phyloP scores from a whole-genome alignment of 345 rosid species.

The Citrus trifoliata region DNA sequence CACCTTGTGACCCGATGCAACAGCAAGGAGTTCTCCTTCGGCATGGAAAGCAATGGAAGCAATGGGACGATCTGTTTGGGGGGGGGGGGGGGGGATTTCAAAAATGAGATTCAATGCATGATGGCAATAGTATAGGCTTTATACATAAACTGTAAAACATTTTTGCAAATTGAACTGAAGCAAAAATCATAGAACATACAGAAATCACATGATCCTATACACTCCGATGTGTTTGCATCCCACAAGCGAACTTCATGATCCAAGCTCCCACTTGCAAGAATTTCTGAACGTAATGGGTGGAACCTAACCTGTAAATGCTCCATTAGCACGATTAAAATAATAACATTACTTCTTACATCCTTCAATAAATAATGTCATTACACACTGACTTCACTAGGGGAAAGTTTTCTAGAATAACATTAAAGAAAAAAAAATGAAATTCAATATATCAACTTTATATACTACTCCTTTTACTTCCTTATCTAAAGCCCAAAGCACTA shows the following conservation, averaged over 20 bases:
- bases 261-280: conserved; percentile 90
- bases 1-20: conserved; percentile 90
- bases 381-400: not conserved
- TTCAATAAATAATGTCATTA: not conserved
- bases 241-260: conserved; percentile 83
- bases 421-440: too few species aligned
- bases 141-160: not conserved
- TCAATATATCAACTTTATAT: not conserved
- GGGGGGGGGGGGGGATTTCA: not conserved
- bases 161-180: not conserved
- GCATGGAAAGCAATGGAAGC: conserved; percentile 91
- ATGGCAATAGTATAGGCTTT: not conserved
- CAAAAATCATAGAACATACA: conserved; percentile 34
- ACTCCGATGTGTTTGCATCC: conserved; percentile 72
- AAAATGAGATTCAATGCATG: conserved; percentile 2
- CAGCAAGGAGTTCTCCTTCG: conserved; percentile 75
- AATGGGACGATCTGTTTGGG: conserved; percentile 60
- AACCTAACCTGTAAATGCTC: conserved; percentile 68
- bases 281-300: conserved; percentile 68
- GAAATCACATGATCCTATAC: conserved; percentile 70
- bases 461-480: not conserved
- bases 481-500: not conserved
- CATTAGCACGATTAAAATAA: conserved; percentile 11
- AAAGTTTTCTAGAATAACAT: not conserved
- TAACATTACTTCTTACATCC: not conserved